A percentile compares a stretch with the other conserved stretches of the same genome.
phyloP scores from a whole-genome alignment of 805 yeast species.

The Starmerella roubikii region DNA sequence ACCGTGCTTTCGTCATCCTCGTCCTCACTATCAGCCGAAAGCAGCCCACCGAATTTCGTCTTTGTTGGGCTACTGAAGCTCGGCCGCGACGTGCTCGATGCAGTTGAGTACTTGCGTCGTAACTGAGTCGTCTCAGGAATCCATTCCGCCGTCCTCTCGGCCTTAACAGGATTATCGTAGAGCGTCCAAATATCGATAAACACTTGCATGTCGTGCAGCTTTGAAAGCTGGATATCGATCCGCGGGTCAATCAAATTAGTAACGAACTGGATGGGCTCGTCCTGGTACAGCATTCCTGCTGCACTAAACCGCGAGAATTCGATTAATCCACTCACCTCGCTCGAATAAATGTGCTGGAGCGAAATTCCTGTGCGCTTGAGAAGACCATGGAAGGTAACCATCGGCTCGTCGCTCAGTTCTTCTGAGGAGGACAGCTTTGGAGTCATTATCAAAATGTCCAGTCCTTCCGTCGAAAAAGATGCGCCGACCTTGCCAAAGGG shows the following conservation, averaged over 20 bases:
- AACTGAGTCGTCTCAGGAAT: constrained; percentile 4
- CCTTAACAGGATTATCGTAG: constrained; percentile 3
- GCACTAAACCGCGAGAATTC: constrained; percentile 4
- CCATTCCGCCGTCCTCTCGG: constrained; percentile 1
- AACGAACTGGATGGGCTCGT: constrained; percentile 25
- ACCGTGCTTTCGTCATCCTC: neutral
- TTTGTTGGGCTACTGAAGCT: neutral
- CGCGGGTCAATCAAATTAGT: constrained; percentile 36
- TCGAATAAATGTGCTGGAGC: constrained; percentile 78
- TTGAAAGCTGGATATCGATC: constrained; percentile 63
- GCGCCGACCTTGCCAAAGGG: constrained; percentile 92
- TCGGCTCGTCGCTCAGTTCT: constrained; percentile 16
- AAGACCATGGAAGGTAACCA: constrained; percentile 34
- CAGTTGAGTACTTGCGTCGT: constrained; percentile 10
- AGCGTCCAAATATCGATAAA: constrained; percentile 31
- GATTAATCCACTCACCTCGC: constrained; percentile 60
- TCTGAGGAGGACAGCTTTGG: constrained; percentile 15
- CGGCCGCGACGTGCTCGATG: constrained; percentile 2
- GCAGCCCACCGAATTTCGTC: neutral
- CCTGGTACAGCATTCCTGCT: constrained; percentile 5
- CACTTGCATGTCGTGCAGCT: constrained; percentile 70
- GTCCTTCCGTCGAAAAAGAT: constrained; percentile 55
- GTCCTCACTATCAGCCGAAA: constrained; percentile 19
- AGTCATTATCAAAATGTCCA: constrained; percentile 40
- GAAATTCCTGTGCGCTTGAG: constrained; percentile 52